Conservation (phyloP, 257 asterid species). For the Solanum habrochaites region DNA sequence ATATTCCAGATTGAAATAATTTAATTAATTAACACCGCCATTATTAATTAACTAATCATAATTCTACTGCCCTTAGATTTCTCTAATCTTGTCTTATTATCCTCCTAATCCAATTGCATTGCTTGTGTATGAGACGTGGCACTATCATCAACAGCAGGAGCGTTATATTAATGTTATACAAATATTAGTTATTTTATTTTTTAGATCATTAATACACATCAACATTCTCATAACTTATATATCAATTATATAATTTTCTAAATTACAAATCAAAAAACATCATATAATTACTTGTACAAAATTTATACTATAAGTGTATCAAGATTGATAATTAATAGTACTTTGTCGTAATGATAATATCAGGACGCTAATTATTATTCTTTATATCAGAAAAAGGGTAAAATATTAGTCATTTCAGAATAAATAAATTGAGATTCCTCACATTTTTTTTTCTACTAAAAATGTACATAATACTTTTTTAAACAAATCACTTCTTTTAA, state of each 20-base stretch:
- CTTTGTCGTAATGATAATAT: neutral
- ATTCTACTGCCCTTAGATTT: conserved; percentile 6
- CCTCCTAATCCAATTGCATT: neutral
- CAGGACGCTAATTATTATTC: neutral
- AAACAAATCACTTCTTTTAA: neutral
- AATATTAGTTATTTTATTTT: too few species aligned
- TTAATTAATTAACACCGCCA: neutral
- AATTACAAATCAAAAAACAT: neutral
- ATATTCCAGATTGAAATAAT: neutral
- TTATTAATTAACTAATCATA: neutral
- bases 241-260: too few species aligned
- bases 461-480: neutral
- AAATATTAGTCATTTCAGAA: neutral
- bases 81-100: neutral
- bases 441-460: neutral
- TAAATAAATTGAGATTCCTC: neutral
- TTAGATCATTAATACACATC: neutral
- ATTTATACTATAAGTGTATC: neutral
- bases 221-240: neutral
- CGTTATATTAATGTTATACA: too few species aligned
- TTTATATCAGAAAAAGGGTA: neutral
- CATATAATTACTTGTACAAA: too few species aligned
- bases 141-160: neutral
- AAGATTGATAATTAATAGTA: neutral
- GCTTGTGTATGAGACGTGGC: neutral